Evolutionary conservation across 1,284 basidiomycete genomes (phyloP), one percentile per base, ranked within the genome.

Genomic region (Butyriboletus appendiculatus): DNA sequence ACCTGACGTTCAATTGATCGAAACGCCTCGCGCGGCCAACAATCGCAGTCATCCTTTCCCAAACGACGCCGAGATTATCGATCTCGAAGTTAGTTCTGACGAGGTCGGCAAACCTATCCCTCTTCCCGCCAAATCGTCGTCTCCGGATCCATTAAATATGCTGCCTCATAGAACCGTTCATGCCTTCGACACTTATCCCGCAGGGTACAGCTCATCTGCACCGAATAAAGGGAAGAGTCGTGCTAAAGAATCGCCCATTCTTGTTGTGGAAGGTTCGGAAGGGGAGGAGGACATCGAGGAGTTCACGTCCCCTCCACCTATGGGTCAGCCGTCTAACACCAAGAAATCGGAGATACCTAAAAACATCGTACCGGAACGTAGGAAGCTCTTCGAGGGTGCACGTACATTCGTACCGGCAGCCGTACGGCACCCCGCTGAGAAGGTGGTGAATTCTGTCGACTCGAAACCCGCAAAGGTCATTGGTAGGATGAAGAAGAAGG

Each of bases 171-270:
- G 3, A 39, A 0, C 8, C 3, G 1, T 1, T 11, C 67, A 73
- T 49, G 12, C 45, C 22, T 73, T 69, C 39, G 52, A 62, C 6
- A 69, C 49, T n/a, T 46, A 15, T 45, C 71, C 67, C 16, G 37
- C 34, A 9, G 32, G 50, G 26, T 22, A 37, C 37, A 50, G 32
- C 34, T 34, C 18, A 45, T 8, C 44, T 32, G 35, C 45, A 2
- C 41, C 46, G 20, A 48, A 47, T 15, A 69, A 71, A 47, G 65
- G 69, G 12, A 73, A 72, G 54, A 46, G 42, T 30, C 67, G 54
- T 12, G 61, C 58, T 14, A 42, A 41, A 32, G 57, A 57, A 15
- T 9, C 22, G 4, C 22, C 30, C 0, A 40, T 50, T 20, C 26
- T 45, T 4, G 28, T 57, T 4, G 58, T 57, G 12, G 52, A 59